A percentile compares a stretch with the other conserved stretches of the same genome.
These are phyloP conservation scores for Trametes meyenii DNA, from an alignment of 768 basidiomycete genomes.

Conservation along the genomic window DNA sequence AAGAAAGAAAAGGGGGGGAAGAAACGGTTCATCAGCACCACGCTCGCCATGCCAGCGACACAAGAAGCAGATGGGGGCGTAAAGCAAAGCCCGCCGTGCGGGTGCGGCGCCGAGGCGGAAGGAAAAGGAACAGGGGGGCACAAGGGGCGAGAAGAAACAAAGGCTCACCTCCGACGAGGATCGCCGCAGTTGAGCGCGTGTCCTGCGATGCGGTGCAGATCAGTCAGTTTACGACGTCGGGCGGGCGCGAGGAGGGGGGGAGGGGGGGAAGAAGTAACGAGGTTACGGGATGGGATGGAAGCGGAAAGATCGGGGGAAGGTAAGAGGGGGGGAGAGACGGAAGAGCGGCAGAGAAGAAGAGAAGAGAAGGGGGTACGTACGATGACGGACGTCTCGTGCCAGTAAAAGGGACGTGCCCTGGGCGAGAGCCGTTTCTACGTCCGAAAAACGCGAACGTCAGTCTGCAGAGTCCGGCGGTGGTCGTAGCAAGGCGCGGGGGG, in stretches of 20 bases:
- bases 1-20: background rate
- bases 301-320: too few relatives aligned
- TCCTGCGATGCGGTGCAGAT: conserved; percentile 33
- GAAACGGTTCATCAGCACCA: background rate
- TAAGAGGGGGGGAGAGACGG: background rate
- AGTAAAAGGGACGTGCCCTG: conserved; percentile 59
- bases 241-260: background rate
- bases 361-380: conserved; percentile 42
- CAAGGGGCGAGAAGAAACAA: background rate
- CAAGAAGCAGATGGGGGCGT: background rate
- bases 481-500: too few relatives aligned
- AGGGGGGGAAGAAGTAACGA: too few relatives aligned
- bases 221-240: background rate
- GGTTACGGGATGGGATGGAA: too few relatives aligned
- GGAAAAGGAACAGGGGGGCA: background rate
- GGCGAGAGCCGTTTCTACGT: conserved; percentile 59
- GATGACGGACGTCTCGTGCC: conserved; percentile 71
- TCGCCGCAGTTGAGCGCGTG: conserved; percentile 41
- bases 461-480: background rate
- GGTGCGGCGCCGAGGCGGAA: background rate
- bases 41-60: background rate
- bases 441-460: background rate
- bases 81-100: background rate
- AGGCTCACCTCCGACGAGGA: conserved; percentile 37
- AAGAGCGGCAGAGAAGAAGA: too few relatives aligned